Conservation (phyloP, 352 stramenopile species). For the Pythium folliculosum region DNA sequence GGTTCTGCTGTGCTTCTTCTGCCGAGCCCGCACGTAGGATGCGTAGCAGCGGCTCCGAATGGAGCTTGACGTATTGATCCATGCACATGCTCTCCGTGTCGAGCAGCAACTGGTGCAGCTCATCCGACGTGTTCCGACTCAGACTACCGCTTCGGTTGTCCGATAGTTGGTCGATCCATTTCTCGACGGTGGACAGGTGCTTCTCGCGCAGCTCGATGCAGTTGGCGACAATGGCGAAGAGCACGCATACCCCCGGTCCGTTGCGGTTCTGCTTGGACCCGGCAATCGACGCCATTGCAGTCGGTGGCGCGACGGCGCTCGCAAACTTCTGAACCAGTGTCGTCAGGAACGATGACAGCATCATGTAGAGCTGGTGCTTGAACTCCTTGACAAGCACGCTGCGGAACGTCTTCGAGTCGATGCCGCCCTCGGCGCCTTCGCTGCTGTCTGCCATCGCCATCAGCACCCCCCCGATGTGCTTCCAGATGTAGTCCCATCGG, state of each 20-base stretch:
- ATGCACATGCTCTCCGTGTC: slow-evolving; percentile 60
- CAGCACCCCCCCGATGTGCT: slow-evolving; percentile 44
- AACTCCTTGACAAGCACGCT: slow-evolving; percentile 40
- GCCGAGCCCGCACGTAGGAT: slow-evolving; percentile 47
- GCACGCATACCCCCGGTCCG: slow-evolving; percentile 50
- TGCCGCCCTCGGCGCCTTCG: slow-evolving; percentile 17
- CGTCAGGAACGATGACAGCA: slow-evolving; percentile 55
- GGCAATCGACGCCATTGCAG: slow-evolving; percentile 35
- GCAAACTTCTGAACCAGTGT: slow-evolving; percentile 48
- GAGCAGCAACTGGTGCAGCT: slow-evolving; percentile 44
- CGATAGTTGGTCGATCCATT: slow-evolving; percentile 50
- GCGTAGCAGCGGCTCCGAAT: slow-evolving; percentile 48
- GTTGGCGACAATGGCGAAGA: slow-evolving; percentile 72
- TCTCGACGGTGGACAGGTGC: slow-evolving; percentile 42
- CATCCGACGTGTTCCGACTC: slow-evolving; percentile 13
- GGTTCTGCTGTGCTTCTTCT: slow-evolving; percentile 48
- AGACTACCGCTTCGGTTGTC: slow-evolving; percentile 19
- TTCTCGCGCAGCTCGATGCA: slow-evolving; percentile 71
- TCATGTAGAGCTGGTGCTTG: slow-evolving; percentile 44
- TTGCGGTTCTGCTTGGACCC: slow-evolving; percentile 26
- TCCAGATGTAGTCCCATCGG: slow-evolving; percentile 58
- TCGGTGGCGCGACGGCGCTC: slow-evolving; percentile 26
- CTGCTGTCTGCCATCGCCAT: slow-evolving; percentile 47
- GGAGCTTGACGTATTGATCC: slow-evolving; percentile 59
- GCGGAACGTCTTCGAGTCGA: slow-evolving; percentile 30